phyloP scores from a whole-genome alignment of 163 green algal genomes.

The Trebouxia gelatinosa region DNA sequence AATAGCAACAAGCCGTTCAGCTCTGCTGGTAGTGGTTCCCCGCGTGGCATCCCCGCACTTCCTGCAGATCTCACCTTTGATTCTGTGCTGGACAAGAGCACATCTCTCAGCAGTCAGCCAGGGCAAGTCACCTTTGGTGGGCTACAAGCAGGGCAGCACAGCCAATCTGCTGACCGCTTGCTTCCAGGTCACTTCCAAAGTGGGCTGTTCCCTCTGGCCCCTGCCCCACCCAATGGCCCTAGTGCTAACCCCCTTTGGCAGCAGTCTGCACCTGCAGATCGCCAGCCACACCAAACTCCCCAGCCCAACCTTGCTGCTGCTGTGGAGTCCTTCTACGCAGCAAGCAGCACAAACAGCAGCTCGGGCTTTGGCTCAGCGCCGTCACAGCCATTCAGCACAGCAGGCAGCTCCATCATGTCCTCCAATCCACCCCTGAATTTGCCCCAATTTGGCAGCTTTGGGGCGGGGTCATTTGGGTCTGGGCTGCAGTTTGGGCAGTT shows the following conservation, averaged over 20 bases:
- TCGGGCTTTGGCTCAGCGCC: background rate
- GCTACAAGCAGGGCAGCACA: too few species aligned
- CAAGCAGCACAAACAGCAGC: slow-evolving; percentile 8
- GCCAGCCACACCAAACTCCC: background rate
- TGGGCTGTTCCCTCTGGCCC: too few species aligned
- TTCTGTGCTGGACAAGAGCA: slow-evolving; percentile 3
- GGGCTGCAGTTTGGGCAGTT: slow-evolving; percentile 45
- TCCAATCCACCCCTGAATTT: slow-evolving; percentile 11
- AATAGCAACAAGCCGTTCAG: background rate
- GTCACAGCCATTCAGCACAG: too few species aligned
- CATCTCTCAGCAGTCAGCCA: background rate
- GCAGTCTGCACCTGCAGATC: too few species aligned
- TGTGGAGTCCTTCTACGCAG: slow-evolving; percentile 30
- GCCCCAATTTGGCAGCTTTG: slow-evolving; percentile 34
- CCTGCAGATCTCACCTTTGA: slow-evolving; percentile 25
- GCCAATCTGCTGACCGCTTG: too few species aligned
- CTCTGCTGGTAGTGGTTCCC: slow-evolving; percentile 29
- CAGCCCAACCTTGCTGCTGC: slow-evolving; percentile 30
- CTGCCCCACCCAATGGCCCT: too few species aligned
- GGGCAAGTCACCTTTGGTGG: too few species aligned
- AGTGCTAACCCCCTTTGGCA: too few species aligned
- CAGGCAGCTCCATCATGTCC: too few species aligned
- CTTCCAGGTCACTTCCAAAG: too few species aligned
- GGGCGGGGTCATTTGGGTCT: slow-evolving; percentile 20
- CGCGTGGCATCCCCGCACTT: slow-evolving; percentile 44